Base-by-base conservation (phyloP, 1,139 yeast genomes). In the Pneumocystis murina region DNA sequence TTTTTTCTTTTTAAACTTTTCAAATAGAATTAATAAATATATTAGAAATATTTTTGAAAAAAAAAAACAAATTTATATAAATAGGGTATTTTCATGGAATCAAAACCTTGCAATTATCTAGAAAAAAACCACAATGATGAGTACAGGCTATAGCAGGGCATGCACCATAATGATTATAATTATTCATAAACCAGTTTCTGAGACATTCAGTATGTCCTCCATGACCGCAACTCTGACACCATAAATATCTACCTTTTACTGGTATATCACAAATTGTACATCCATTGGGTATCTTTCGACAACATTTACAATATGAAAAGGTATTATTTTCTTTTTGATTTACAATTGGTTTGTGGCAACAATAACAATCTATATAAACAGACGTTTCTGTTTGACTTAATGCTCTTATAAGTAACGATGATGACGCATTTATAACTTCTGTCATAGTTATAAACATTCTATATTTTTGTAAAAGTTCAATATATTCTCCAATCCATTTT, bases 191-290 rank as follows among this genome's bases (percentile, higher is more conserved):
- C 97, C 97, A 91, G 61, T 81, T 80, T 66, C 79, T 78, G 70
- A 90, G 77, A 75, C 98, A 92, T 3, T 83, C 84, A 70, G 83
- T 84, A 73, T 92, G 98, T 0, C 95, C 91, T 64, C 84, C 79
- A 73, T 92, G 97, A 0, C 97, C 97, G 76, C 97, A 92, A 60
- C 77, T 80, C 63, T 87, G 75, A 30, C 84, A 76, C n/a, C 83
- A 83, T 33, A 87, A 82, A 12, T 85, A 80, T 63, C 87, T 76
- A 0, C 95, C 95, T 69, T 81, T 82, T 69, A 91, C 79, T 1
- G 96, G 92, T 70, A 82, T 85, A 67, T 85, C 80, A 72, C 97
- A 92, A 67, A 86, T 82, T n/a, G 85, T 79, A 73, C 97, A 92
- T 59, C 84, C 81, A 68, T 82, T 85, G 67, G 83, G 85, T 38